A percentile compares a stretch with the other conserved stretches of the same genome.
Evolutionary conservation across 176 grass and related monocot genomes (phyloP).

Genomic region (Phragmites australis): DNA sequence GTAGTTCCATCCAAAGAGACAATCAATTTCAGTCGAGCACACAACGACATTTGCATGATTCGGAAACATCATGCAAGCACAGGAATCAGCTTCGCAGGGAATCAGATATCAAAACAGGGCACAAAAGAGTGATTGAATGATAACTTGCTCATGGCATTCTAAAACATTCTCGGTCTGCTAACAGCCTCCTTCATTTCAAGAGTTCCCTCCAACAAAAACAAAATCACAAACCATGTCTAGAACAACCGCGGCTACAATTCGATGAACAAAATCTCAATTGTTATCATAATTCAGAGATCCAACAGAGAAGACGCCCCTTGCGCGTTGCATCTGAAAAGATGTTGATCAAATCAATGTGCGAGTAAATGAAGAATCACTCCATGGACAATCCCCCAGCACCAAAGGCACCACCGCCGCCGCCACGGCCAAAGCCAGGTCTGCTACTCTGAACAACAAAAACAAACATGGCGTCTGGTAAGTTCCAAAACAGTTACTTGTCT

Average conservation of each 20-base stretch:
- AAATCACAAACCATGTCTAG: conserved; percentile 24
- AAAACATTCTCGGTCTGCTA: neutral
- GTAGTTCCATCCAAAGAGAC: too few relatives aligned
- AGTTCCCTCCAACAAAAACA: conserved; percentile 17
- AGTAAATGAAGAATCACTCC: conserved; percentile 47
- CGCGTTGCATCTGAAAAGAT: neutral
- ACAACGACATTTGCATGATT: too few relatives aligned
- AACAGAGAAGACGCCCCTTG: conserved; percentile 14
- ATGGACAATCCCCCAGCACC: conserved; percentile 51
- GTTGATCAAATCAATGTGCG: neutral
- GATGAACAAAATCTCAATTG: conserved; percentile 44
- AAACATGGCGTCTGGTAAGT: neutral
- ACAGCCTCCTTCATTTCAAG: conserved; percentile 9
- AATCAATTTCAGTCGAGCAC: too few relatives aligned
- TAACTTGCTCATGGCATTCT: conserved; percentile 1
- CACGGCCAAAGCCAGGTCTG: conserved; percentile 88
- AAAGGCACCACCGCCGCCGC: conserved; percentile 46
- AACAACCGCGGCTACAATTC: conserved; percentile 24
- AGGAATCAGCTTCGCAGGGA: too few relatives aligned
- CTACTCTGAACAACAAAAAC: conserved; percentile 48
- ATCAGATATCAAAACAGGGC: neutral
- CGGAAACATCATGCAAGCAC: neutral
- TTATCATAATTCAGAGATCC: conserved; percentile 38
- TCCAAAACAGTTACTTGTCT: neutral
- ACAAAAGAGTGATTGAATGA: neutral